phyloP scores from a whole-genome alignment of 768 basidiomycete genomes.

The Boletus sensibilis region DNA sequence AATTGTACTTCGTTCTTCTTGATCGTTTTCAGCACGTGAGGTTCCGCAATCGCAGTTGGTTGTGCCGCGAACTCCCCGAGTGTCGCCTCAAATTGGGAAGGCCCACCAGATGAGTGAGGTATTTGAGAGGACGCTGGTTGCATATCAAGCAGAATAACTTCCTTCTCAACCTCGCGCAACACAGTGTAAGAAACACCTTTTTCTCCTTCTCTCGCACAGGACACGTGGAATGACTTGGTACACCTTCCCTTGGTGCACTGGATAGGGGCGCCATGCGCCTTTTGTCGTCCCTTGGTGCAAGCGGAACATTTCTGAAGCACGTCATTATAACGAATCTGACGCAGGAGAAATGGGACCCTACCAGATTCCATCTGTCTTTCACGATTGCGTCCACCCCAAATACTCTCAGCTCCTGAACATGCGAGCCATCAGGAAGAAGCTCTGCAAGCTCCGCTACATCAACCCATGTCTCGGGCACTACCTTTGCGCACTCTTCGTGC shows the following conservation, averaged over 20 bases:
- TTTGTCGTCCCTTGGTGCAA: constrained; percentile 67
- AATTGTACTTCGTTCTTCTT: constrained; percentile 74
- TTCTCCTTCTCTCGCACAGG: constrained; percentile 67
- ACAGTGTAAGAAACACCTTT: constrained; percentile 59
- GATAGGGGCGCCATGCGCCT: constrained; percentile 76
- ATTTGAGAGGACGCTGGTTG: constrained; percentile 12
- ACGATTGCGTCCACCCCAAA: constrained; percentile 88
- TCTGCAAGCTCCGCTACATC: constrained; percentile 55
- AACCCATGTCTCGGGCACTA: constrained; percentile 91
- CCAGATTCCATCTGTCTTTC: constrained; percentile 91
- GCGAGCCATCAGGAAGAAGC: constrained; percentile 31
- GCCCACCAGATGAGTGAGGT: constrained; percentile 1
- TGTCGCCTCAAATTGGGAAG: not conserved
- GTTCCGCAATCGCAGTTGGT: constrained; percentile 10
- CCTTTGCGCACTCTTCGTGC: constrained; percentile 75
- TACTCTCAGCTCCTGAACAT: constrained; percentile 51
- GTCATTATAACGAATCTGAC: not conserved
- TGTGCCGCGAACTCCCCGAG: not conserved
- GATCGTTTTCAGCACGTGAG: constrained; percentile 58
- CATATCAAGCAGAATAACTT: constrained; percentile 64
- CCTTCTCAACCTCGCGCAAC: constrained; percentile 74
- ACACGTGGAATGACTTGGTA: constrained; percentile 89
- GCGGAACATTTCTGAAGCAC: constrained; percentile 81
- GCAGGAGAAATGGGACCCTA: constrained; percentile 38
- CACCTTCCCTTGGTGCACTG: constrained; percentile 97